Percentiles rank a stretch among this genome's conserved stretches.
Evolutionary conservation across 805 yeast genomes (phyloP).

Genomic region (Pichia gijzeniarum): DNA sequence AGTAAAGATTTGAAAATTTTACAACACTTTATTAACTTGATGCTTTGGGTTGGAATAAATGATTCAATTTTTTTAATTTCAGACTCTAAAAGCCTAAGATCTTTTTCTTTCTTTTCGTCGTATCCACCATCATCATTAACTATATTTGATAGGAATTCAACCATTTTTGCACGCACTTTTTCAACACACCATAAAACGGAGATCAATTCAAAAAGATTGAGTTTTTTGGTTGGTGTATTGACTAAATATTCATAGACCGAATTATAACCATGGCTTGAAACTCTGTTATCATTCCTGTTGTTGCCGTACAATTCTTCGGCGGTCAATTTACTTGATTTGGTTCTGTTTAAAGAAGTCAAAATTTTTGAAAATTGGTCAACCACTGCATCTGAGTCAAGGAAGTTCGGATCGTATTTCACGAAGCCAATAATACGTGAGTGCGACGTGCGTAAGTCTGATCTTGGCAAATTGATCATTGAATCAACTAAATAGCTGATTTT

Average conservation of each 20-base stretch:
- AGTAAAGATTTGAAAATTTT: conserved; percentile 25
- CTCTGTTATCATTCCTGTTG: neutral
- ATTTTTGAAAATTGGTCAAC: conserved; percentile 21
- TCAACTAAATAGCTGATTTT: conserved; percentile 2
- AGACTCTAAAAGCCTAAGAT: conserved; percentile 2
- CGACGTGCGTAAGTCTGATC: conserved; percentile 10
- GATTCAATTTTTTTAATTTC: conserved; percentile 8
- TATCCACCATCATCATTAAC: conserved; percentile 3
- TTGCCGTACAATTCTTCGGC: conserved; percentile 6
- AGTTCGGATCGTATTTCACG: conserved; percentile 19
- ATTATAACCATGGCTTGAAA: conserved; percentile 14
- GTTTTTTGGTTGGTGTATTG: conserved; percentile 19
- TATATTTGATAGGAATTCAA: conserved; percentile 5
- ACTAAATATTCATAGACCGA: conserved; percentile 23
- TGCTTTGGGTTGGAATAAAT: conserved; percentile 23
- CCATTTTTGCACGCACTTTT: conserved; percentile 14
- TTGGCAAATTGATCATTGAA: conserved; percentile 1
- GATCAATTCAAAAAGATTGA: conserved; percentile 23
- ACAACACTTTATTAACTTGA: conserved; percentile 23
- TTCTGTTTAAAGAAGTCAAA: conserved; percentile 11
- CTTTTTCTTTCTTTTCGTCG: neutral
- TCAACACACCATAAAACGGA: conserved; percentile 22
- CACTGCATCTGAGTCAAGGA: conserved; percentile 19
- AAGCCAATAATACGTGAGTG: conserved; percentile 10
- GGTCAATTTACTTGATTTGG: conserved; percentile 9